These are phyloP conservation scores for Pseudozyma sp. DNA, from an alignment of 1,284 basidiomycete species.

Conservation along the genomic window DNA sequence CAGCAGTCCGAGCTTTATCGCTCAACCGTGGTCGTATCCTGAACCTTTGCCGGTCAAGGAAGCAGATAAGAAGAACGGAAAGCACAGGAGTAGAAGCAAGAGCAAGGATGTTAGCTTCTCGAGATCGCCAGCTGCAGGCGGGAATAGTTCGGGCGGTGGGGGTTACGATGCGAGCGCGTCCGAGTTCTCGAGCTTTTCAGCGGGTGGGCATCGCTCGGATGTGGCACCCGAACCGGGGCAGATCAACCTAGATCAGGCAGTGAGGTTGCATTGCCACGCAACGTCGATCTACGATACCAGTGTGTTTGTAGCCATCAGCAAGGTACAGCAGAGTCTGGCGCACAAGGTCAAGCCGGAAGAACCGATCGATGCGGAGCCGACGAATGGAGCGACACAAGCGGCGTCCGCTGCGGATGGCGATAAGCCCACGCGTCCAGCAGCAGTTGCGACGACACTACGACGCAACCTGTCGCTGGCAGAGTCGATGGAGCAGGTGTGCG, in stretches of 20 bases:
- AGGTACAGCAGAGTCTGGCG: conserved; percentile 73
- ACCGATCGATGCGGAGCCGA: conserved; percentile 74
- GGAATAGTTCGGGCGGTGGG: conserved; percentile 37
- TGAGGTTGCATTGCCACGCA: conserved; percentile 76
- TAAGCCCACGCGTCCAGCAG: conserved; percentile 29
- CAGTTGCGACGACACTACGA: conserved; percentile 14
- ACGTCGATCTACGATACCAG: conserved; percentile 91
- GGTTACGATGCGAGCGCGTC: conserved; percentile 51
- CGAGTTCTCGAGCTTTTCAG: conserved; percentile 54
- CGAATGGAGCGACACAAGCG: not conserved
- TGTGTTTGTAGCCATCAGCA: conserved; percentile 86
- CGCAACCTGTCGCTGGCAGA: conserved; percentile 43
- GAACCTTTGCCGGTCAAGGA: conserved; percentile 31
- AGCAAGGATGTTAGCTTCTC: conserved; percentile 43
- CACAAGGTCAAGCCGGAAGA: conserved; percentile 78
- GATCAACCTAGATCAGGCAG: conserved; percentile 60
- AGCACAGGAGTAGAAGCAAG: conserved; percentile 39
- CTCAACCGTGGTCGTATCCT: conserved; percentile 49
- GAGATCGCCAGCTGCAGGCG: conserved; percentile 37
- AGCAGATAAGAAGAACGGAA: conserved; percentile 9
- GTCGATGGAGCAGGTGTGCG: conserved; percentile 54
- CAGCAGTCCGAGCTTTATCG: conserved; percentile 48
- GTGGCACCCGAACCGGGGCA: conserved; percentile 39
- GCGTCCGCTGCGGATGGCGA: conserved; percentile 7
- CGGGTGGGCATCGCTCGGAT: conserved; percentile 35